Evolutionary conservation across 192 early-diverging fungal species (phyloP).

Genomic region (Coemansia sp.): DNA sequence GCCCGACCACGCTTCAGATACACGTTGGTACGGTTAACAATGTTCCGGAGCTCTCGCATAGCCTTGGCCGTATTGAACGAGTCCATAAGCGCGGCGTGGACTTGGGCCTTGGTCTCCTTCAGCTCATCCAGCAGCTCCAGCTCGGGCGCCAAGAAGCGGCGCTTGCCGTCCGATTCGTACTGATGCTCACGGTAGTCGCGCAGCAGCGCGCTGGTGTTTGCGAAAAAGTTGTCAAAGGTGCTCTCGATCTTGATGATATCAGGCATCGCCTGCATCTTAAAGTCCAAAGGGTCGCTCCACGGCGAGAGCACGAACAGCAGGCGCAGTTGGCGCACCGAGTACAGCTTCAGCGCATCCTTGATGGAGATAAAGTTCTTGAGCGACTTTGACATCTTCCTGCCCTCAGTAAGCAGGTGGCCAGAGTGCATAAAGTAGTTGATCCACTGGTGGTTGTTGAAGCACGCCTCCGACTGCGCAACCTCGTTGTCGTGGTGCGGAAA

Average conservation of each 20-base stretch:
- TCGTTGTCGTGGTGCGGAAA: conserved; percentile 99
- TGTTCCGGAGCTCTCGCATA: conserved; percentile 76
- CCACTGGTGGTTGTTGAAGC: conserved; percentile 91
- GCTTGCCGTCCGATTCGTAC: conserved; percentile 66
- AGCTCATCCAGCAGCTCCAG: conserved; percentile 69
- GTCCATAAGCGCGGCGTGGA: conserved; percentile 90
- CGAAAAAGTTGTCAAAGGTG: conserved; percentile 88
- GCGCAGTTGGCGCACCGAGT: conserved; percentile 84
- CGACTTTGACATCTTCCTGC: conserved; percentile 98
- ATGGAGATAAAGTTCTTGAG: conserved; percentile 99
- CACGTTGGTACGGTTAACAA: conserved; percentile 78
- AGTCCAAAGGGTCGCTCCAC: conserved; percentile 90
- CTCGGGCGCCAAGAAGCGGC: conserved; percentile 74
- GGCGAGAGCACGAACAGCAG: conserved; percentile 85
- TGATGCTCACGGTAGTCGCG: conserved; percentile 62
- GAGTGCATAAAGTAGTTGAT: conserved; percentile 98
- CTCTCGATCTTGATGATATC: conserved; percentile 80
- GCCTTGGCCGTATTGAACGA: conserved; percentile 88
- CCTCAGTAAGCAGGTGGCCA: conserved; percentile 94
- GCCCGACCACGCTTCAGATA: conserved; percentile 71
- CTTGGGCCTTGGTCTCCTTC: conserved; percentile 64
- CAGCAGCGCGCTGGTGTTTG: conserved; percentile 76
- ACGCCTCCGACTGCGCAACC: conserved; percentile 93
- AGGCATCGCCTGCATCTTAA: conserved; percentile 70
- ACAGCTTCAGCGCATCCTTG: conserved; percentile 80